These are phyloP conservation scores for Coemansia sp. DNA, from an alignment of 192 early-diverging fungal species.

Conservation along the genomic window DNA sequence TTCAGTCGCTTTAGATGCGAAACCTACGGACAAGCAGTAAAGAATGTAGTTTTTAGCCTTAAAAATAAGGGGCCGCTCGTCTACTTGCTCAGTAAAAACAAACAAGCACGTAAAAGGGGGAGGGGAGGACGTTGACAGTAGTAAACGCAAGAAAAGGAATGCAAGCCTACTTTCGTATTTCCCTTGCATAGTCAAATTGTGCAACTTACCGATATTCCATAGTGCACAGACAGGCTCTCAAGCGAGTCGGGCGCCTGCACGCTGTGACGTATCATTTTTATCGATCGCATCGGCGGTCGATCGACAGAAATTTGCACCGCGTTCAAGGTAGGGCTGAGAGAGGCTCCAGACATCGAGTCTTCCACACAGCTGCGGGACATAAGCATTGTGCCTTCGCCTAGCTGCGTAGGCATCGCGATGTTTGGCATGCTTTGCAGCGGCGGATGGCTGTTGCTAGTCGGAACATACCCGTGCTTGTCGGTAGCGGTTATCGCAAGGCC, in stretches of 20 bases:
- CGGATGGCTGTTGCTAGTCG: background rate
- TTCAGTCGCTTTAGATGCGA: slow-evolving; percentile 51
- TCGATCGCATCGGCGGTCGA: slow-evolving; percentile 18
- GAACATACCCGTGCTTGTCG: background rate
- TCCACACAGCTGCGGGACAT: slow-evolving; percentile 14
- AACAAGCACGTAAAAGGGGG: background rate
- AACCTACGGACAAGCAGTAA: slow-evolving; percentile 21
- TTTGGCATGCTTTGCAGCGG: slow-evolving; percentile 1
- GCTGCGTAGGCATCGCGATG: slow-evolving; percentile 6
- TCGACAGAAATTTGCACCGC: background rate
- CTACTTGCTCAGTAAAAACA: background rate
- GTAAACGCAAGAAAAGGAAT: background rate
- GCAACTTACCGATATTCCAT: slow-evolving; percentile 37
- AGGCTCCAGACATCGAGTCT: slow-evolving; percentile 11
- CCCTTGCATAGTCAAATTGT: no score
- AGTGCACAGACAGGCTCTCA: slow-evolving; percentile 41
- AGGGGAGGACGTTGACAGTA: background rate
- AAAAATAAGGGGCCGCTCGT: background rate
- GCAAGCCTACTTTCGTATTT: no score
- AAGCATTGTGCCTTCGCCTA: slow-evolving; percentile 6
- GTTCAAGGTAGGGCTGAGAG: slow-evolving; percentile 10
- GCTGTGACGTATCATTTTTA: slow-evolving; percentile 46
- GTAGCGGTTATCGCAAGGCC: slow-evolving; percentile 9
- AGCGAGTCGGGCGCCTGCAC: slow-evolving; percentile 27
- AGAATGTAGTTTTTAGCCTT: background rate